Percentiles rank a stretch among this genome's conserved stretches.
phyloP scores from a whole-genome alignment of 495 filamentous ascomycete genomes.

The Oleoguttula mirabilis region DNA sequence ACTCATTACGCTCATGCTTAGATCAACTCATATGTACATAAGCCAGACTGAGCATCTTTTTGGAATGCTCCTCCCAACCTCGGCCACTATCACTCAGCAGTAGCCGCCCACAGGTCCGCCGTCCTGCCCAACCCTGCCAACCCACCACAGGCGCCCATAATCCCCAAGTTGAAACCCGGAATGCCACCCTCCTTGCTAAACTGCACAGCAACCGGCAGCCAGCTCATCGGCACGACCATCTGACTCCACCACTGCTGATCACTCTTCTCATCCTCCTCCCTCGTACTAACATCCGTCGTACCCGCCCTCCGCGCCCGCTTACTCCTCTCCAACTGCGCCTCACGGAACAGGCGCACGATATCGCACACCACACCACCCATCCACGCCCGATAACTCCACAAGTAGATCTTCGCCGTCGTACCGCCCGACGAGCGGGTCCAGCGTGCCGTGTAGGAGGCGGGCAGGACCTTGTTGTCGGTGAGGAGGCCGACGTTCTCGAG shows the following conservation, averaged over 20 bases:
- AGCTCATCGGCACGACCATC: slow-evolving; percentile 26
- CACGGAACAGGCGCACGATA: slow-evolving; percentile 22
- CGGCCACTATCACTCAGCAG: slow-evolving; percentile 4
- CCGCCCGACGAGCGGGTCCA: slow-evolving; percentile 15
- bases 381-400: slow-evolving; percentile 26
- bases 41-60: too few species aligned
- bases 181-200: slow-evolving; percentile 22
- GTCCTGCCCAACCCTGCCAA: slow-evolving; percentile 24
- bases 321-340: slow-evolving; percentile 19
- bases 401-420: slow-evolving; percentile 22
- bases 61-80: too few species aligned
- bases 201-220: slow-evolving; percentile 28
- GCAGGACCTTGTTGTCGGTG: slow-evolving; percentile 23
- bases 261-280: slow-evolving; percentile 19
- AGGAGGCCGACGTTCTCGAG: slow-evolving; percentile 28
- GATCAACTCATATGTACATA: too few species aligned
- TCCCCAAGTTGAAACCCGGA: slow-evolving; percentile 28
- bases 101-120: slow-evolving; percentile 23
- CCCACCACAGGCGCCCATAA: slow-evolving; percentile 26
- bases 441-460: slow-evolving; percentile 16
- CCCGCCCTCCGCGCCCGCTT: slow-evolving; percentile 17
- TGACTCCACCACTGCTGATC: slow-evolving; percentile 30
- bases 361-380: slow-evolving; percentile 27
- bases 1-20: too few species aligned
- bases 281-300: slow-evolving; percentile 14